These are phyloP conservation scores for Aspergillus latus DNA, from an alignment of 2,329 filamentous ascomycete genomes.

Conservation along the genomic window DNA sequence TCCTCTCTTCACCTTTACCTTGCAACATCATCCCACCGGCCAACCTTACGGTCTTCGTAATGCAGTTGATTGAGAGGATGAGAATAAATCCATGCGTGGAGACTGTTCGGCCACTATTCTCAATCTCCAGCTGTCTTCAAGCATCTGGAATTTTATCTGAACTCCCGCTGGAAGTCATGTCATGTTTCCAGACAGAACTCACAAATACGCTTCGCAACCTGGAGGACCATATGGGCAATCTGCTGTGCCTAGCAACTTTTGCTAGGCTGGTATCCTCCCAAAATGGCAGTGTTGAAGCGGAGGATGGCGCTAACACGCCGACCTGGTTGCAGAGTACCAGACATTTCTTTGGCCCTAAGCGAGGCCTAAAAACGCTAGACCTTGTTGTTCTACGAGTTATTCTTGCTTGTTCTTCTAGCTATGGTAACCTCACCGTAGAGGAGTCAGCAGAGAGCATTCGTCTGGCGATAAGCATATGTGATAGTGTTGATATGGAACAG, in stretches of 20 bases:
- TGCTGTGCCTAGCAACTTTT: slow-evolving; percentile 45
- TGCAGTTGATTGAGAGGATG: slow-evolving; percentile 30
- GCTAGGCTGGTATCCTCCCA: slow-evolving; percentile 33
- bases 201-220: slow-evolving; percentile 40
- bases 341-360: slow-evolving; percentile 42
- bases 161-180: slow-evolving; percentile 36
- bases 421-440: slow-evolving; percentile 24
- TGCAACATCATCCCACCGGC: slow-evolving; percentile 31
- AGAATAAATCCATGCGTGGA: slow-evolving; percentile 32
- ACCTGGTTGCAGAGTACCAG: slow-evolving; percentile 37
- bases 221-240: slow-evolving; percentile 41
- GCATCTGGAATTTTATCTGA: slow-evolving; percentile 29
- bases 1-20: slow-evolving; percentile 39
- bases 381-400: slow-evolving; percentile 43
- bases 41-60: slow-evolving; percentile 35
- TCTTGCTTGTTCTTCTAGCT: slow-evolving; percentile 40
- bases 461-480: slow-evolving; percentile 38
- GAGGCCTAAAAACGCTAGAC: slow-evolving; percentile 43
- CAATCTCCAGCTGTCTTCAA: slow-evolving; percentile 32
- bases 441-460: slow-evolving; percentile 38
- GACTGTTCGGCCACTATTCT: slow-evolving; percentile 36
- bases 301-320: slow-evolving; percentile 22
- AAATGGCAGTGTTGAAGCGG: slow-evolving; percentile 2
- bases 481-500: slow-evolving; percentile 34
- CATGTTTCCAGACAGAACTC: slow-evolving; percentile 37